Evolutionary conservation across 148 eudicot genomes (phyloP).

Genomic region (Heliamphora exappendiculata): DNA sequence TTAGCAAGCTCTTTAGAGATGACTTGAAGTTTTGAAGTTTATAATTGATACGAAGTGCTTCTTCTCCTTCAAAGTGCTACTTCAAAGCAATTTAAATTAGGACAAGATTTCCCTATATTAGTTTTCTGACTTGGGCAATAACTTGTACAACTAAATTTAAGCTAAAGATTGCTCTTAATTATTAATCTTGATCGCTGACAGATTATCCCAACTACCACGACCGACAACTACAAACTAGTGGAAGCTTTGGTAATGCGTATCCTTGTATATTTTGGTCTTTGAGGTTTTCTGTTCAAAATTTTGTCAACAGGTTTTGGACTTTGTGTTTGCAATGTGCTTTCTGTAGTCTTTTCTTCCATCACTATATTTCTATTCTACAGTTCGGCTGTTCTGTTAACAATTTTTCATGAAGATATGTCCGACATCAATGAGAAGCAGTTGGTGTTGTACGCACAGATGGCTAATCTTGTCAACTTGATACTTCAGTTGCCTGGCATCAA

Average conservation of each 20-base stretch:
- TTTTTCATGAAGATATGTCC: constrained; percentile 55
- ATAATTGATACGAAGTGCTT: background rate
- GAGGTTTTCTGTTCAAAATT: background rate
- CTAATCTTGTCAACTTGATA: constrained; percentile 65
- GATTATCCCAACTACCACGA: constrained; percentile 49
- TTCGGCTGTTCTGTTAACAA: constrained; percentile 27
- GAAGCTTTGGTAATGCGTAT: constrained; percentile 92
- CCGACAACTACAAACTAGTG: constrained; percentile 67
- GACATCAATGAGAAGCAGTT: constrained; percentile 68
- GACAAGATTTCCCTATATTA: background rate
- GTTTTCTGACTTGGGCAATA: background rate
- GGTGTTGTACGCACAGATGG: constrained; percentile 94
- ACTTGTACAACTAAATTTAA: constrained; percentile 4
- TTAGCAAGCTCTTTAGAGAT: background rate
- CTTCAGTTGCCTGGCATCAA: constrained; percentile 58
- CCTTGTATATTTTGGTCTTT: constrained; percentile 26
- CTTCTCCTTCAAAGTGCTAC: background rate
- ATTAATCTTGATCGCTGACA: constrained; percentile 22
- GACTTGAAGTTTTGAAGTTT: background rate
- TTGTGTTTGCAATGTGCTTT: background rate
- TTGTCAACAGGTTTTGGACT: background rate
- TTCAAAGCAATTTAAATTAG: background rate
- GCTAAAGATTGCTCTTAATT: background rate
- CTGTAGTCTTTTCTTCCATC: background rate
- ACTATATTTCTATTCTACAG: background rate